Percentiles rank a stretch among this genome's conserved stretches.
These are phyloP conservation scores for Pisolithus thermaeus DNA, from an alignment of 1,284 basidiomycete species.

Conservation along the genomic window DNA sequence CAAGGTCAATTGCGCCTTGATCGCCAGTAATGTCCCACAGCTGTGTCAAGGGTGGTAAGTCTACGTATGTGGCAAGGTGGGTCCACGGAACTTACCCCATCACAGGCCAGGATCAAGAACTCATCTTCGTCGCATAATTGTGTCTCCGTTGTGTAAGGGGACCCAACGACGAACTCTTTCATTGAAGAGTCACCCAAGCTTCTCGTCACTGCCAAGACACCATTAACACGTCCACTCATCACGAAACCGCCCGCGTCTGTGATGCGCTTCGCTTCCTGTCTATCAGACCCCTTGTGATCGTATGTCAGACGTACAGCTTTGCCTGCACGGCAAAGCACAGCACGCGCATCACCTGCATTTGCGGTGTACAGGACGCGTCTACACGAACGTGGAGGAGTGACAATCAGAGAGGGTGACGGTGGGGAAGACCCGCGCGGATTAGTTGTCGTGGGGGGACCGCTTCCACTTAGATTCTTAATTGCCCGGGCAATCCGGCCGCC, in stretches of 20 bases:
- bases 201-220: constrained; percentile 93
- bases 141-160: constrained; percentile 97
- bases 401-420: constrained; percentile 20
- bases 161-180: constrained; percentile 99
- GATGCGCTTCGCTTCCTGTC: constrained; percentile 96
- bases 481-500: constrained; percentile 52
- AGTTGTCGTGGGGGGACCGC: constrained; percentile 36
- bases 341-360: constrained; percentile 93
- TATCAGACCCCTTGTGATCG: constrained; percentile 98
- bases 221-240: constrained; percentile 97
- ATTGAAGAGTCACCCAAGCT: constrained; percentile 96
- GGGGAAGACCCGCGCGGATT: constrained; percentile 15
- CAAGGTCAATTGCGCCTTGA: constrained; percentile 86
- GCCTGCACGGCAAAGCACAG: constrained; percentile 84
- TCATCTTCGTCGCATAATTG: constrained; percentile 87
- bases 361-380: constrained; percentile 90
- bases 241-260: constrained; percentile 98
- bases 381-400: constrained; percentile 43
- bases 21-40: constrained; percentile 97
- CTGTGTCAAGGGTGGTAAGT: constrained; percentile 38
- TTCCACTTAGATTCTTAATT: constrained; percentile 47
- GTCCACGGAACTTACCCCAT: constrained; percentile 68
- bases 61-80: background rate
- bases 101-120: constrained; percentile 94
- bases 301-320: constrained; percentile 93